Percentiles rank a stretch among this genome's conserved stretches.
Conservation (phyloP, 768 basidiomycete species). For the Mrakia blollopis region DNA sequence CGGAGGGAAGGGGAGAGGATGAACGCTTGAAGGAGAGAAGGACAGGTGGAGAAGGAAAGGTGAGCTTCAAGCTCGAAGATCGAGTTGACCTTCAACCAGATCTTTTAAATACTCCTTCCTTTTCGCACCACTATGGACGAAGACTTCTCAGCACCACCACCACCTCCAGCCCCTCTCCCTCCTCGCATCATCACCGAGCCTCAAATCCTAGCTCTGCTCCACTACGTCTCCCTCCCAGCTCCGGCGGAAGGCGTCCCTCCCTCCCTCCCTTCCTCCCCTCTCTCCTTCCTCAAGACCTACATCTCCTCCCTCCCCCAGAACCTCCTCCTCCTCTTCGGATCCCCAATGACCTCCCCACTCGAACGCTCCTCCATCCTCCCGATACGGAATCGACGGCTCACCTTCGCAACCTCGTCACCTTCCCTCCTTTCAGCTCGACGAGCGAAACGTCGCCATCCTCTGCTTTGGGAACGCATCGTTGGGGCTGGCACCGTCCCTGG, state of each 20-base stretch:
- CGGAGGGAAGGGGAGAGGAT: not conserved
- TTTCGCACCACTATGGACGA: not conserved
- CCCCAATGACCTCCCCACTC: not conserved
- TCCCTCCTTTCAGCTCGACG: not conserved
- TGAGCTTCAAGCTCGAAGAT: too few relatives aligned
- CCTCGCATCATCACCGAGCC: not conserved
- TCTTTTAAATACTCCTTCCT: not conserved
- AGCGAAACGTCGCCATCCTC: slow-evolving; percentile 11
- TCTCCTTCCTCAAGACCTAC: slow-evolving; percentile 14
- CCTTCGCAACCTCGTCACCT: slow-evolving; percentile 1
- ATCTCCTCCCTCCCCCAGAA: slow-evolving; percentile 11
- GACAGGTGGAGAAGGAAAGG: not conserved
- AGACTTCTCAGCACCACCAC: not conserved
- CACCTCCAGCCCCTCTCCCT: not conserved
- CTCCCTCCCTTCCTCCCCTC: slow-evolving; percentile 5
- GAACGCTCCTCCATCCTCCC: not conserved
- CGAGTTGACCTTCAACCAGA: too few relatives aligned
- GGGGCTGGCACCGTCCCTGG: slow-evolving; percentile 6
- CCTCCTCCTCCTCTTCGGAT: slow-evolving; percentile 11
- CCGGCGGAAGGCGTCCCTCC: not conserved
- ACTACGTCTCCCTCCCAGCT: not conserved
- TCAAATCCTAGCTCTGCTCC: slow-evolving; percentile 9
- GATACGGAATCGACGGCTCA: slow-evolving; percentile 8
- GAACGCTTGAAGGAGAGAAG: too few relatives aligned
- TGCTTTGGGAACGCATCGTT: slow-evolving; percentile 10